Conservation (phyloP, 495 filamentous ascomycete genomes). For the Hypoxylon fragiforme region DNA sequence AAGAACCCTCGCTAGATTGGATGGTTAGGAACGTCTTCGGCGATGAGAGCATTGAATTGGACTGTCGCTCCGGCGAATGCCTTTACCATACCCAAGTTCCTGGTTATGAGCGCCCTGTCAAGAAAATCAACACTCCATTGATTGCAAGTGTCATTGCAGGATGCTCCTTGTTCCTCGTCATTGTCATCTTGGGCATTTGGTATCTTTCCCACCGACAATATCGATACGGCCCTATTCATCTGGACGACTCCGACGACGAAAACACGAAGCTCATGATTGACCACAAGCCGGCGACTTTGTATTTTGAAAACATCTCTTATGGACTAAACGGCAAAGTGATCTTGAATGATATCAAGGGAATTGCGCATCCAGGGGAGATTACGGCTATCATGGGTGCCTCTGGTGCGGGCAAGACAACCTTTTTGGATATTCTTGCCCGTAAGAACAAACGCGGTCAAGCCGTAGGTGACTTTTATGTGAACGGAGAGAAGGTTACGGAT, state of each 20-base stretch:
- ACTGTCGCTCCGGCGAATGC: slow-evolving; percentile 88
- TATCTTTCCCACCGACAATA: slow-evolving; percentile 78
- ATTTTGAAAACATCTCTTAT: slow-evolving; percentile 89
- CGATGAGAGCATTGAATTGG: slow-evolving; percentile 81
- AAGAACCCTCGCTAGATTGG: slow-evolving; percentile 86
- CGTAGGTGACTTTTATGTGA: slow-evolving; percentile 85
- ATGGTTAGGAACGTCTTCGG: slow-evolving; percentile 88
- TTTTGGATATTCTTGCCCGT: slow-evolving; percentile 92
- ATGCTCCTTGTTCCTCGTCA: slow-evolving; percentile 83
- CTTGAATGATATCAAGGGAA: slow-evolving; percentile 75
- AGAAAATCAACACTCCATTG: slow-evolving; percentile 94
- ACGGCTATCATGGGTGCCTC: slow-evolving; percentile 99
- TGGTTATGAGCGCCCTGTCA: slow-evolving; percentile 84
- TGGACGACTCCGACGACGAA: slow-evolving; percentile 93
- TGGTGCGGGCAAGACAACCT: slow-evolving; percentile 95
- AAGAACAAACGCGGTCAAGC: slow-evolving; percentile 93
- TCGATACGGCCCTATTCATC: slow-evolving; percentile 71
- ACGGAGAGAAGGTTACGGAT: slow-evolving; percentile 87
- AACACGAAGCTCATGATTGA: slow-evolving; percentile 80
- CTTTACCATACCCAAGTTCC: slow-evolving; percentile 89
- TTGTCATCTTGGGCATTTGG: slow-evolving; percentile 81
- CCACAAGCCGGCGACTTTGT: slow-evolving; percentile 85
- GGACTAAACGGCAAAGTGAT: slow-evolving; percentile 85
- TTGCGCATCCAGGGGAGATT: slow-evolving; percentile 85
- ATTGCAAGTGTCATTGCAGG: slow-evolving; percentile 94